phyloP scores from a whole-genome alignment of 2,329 filamentous ascomycete genomes.

The Neofusicoccum ribis region DNA sequence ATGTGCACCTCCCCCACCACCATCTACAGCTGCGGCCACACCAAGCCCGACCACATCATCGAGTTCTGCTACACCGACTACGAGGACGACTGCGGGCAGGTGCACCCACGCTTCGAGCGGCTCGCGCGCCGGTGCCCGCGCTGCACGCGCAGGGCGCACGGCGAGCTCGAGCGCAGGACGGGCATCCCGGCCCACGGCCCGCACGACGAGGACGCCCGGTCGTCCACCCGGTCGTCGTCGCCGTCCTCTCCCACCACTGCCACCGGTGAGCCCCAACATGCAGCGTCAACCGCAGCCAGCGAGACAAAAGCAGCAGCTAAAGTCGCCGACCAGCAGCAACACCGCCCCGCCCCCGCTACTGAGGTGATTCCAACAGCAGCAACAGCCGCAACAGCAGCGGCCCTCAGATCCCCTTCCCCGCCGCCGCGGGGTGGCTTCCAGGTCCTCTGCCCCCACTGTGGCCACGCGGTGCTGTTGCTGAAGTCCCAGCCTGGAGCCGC shows the following conservation, averaged over 20 bases:
- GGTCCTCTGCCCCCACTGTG: background rate
- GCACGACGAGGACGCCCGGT: background rate
- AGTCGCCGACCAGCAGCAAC: background rate
- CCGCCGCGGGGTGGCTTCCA: background rate
- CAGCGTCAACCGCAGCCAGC: background rate
- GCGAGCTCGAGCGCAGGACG: background rate
- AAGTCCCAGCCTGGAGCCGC: background rate
- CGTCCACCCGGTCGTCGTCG: background rate
- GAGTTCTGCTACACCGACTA: conserved; percentile 10
- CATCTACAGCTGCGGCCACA: conserved; percentile 12
- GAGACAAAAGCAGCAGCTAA: background rate
- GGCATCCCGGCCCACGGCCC: background rate
- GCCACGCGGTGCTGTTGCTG: background rate
- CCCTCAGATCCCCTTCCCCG: background rate
- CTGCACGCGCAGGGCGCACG: background rate
- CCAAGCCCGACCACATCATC: conserved; percentile 12
- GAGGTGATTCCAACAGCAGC: background rate
- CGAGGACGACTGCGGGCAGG: conserved; percentile 6
- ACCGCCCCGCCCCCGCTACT: background rate
- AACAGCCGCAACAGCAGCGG: background rate
- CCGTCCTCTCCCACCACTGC: background rate
- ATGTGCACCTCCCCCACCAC: conserved; percentile 14
- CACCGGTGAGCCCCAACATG: background rate
- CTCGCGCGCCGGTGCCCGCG: background rate
- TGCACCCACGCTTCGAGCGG: background rate